phyloP scores from a whole-genome alignment of 225 moss, liverwort and hornwort genomes.

The Pleurozium schreberi region DNA sequence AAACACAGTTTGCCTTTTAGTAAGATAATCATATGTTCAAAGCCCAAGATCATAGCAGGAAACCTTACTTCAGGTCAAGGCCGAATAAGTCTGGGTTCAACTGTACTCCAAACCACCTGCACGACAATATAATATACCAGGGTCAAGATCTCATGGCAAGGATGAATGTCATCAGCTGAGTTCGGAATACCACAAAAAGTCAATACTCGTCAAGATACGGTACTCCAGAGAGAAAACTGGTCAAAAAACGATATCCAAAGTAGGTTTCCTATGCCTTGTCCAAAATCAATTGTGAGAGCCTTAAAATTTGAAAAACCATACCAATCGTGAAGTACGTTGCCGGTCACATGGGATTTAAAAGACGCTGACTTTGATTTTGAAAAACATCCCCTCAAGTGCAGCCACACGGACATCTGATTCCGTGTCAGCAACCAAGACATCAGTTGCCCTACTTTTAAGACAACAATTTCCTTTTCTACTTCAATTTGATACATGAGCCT shows the following conservation, averaged over 20 bases:
- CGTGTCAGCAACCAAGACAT: not conserved
- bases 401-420: constrained; percentile 50
- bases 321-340: constrained; percentile 77
- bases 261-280: not conserved
- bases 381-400: constrained; percentile 41
- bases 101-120: constrained; percentile 98
- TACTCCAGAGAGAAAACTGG: not conserved
- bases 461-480: not conserved
- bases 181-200: not conserved
- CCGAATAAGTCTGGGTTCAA: constrained; percentile 82
- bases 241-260: not conserved
- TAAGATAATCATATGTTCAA: not conserved
- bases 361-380: constrained; percentile 64
- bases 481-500: not conserved
- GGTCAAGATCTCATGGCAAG: not conserved
- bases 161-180: not conserved
- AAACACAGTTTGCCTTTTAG: not conserved
- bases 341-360: constrained; percentile 58
- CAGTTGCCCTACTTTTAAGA: not conserved
- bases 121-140: not conserved
- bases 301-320: not conserved
- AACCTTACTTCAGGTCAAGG: constrained; percentile 75
- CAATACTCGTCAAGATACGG: not conserved
- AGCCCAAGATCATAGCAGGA: not conserved
- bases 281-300: not conserved